A percentile compares a stretch with the other conserved stretches of the same genome.
These are phyloP conservation scores for Penicillium sp. DNA, from an alignment of 2,329 filamentous ascomycete genomes.

Conservation along the genomic window DNA sequence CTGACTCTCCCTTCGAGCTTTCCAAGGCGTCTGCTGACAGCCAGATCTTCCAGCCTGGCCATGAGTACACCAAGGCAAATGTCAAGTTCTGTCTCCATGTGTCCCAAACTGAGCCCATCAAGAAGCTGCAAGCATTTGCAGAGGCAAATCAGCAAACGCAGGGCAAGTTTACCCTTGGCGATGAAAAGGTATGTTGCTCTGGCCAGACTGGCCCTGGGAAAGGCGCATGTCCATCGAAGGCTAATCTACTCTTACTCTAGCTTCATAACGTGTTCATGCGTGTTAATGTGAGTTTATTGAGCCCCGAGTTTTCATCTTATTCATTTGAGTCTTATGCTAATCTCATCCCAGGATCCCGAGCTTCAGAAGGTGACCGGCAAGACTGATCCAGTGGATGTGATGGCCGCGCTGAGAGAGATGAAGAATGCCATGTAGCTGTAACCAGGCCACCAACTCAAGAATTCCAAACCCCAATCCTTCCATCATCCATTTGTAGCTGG, in stretches of 20 bases:
- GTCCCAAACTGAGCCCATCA: conserved; percentile 74
- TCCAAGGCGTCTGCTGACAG: conserved; percentile 7
- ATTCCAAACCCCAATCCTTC: not conserved
- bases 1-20: not conserved
- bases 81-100: conserved; percentile 85
- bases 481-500: not conserved
- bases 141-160: conserved; percentile 85
- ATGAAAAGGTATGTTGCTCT: conserved; percentile 78
- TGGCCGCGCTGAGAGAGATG: conserved; percentile 84
- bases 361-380: conserved; percentile 85
- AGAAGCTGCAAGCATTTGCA: conserved; percentile 77
- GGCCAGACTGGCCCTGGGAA: too few relatives aligned
- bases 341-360: conserved; percentile 68
- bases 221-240: not conserved
- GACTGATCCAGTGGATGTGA: conserved; percentile 80
- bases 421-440: conserved; percentile 64
- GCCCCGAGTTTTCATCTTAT: not conserved
- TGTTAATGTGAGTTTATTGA: conserved; percentile 66
- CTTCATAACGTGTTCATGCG: conserved; percentile 98
- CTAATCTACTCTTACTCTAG: conserved; percentile 51
- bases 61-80: conserved; percentile 98
- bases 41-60: conserved; percentile 70
- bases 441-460: not conserved
- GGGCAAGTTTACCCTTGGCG: conserved; percentile 93
- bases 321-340: conserved; percentile 19